Percentiles rank a stretch among this genome's conserved stretches.
Conservation (phyloP, 257 asterid species). For the Anisodus acutangulus region DNA sequence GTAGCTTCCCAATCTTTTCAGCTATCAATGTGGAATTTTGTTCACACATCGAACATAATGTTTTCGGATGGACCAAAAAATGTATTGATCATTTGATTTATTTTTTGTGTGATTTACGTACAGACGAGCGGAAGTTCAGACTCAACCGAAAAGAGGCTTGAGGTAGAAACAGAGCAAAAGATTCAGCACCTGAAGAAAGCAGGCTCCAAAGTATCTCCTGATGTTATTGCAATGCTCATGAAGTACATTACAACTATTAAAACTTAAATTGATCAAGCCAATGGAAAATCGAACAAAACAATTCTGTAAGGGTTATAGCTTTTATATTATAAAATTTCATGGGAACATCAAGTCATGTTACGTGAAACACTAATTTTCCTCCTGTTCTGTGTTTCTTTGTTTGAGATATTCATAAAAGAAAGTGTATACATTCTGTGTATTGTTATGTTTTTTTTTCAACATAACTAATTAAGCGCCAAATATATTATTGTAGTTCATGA, state of each 20-base stretch:
- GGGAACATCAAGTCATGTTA: background rate
- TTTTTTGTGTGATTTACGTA: background rate
- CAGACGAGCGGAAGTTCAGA: constrained; percentile 73
- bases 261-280: constrained; percentile 33
- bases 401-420: background rate
- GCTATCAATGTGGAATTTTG: too few species aligned
- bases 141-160: constrained; percentile 70
- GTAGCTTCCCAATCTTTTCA: too few species aligned
- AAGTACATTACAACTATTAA: constrained; percentile 47
- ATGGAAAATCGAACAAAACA: background rate
- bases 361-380: background rate
- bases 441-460: too few species aligned
- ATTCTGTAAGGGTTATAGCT: background rate
- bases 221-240: constrained; percentile 62
- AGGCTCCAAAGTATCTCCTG: constrained; percentile 57
- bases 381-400: background rate
- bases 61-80: background rate
- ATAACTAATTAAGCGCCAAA: too few species aligned
- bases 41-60: too few species aligned
- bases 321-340: background rate
- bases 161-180: constrained; percentile 63
- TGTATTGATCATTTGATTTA: background rate
- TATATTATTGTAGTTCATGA: too few species aligned
- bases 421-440: background rate
- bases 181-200: constrained; percentile 54